Base-by-base conservation (phyloP, 768 basidiomycete species). In the Podaxis carcinomalis region DNA sequence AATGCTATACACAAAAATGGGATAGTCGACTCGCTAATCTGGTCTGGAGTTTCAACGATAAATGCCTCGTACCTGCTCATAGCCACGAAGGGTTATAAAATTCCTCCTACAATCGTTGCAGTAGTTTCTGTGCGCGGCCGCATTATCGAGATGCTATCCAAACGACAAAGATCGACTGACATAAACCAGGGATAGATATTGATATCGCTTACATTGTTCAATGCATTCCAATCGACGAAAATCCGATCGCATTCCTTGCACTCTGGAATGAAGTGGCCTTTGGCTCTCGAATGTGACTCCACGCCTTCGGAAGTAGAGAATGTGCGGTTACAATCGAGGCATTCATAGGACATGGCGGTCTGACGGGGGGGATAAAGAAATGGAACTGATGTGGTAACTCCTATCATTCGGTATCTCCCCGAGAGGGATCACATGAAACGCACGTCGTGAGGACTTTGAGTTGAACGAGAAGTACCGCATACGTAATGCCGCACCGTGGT, bases 271-370 rank as follows among this genome's bases (percentile, higher is more conserved):
- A 2, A 6, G 53, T 60, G 59, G 4, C 59, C 59, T 53, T 60
- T 60, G 35, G 51, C 51, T 27, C 51, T 60, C 9, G 51, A 52
- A 23, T 60, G 59, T 42, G 59, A 60, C 51, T 53, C 21, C 23
- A 52, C 51, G 27, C 21, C 59, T 19, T 6, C 40, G 7, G 6
- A 13, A 47, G 59, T 13, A 5, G 51, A 25, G 32, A 60, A 60
- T 25, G 27, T 60, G 51, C 59, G 59, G 37, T 52, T 14, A 53
- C 59, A 60, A 46, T 60, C 51, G 32, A 60, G 59, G 28, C 59
- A 60, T 19, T 35, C 40, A 13, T 60, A 53, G 51, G 51, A 21
- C 59, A 60, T 60, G 16, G 7, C 28, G 51, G 27, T 10, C 19
- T 14, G 19, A 53, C 0, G 28, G 5, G 14, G 14, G 52, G 28